phyloP scores from a whole-genome alignment of 768 basidiomycete species.

The Hygrocybe coccinea region DNA sequence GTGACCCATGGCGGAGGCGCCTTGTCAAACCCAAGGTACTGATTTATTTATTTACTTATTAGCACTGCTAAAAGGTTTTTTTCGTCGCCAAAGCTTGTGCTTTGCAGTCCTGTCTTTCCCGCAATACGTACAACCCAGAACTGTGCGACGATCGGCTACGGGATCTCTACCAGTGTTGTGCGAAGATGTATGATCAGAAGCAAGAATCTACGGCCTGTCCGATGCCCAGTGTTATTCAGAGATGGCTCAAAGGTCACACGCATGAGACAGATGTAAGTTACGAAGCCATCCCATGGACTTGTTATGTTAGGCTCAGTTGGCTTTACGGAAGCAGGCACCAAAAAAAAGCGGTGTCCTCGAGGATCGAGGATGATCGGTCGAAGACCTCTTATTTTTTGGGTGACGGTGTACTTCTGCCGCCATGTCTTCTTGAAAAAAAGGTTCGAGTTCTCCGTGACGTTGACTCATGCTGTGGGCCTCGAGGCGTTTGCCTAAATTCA shows the following conservation, averaged over 20 bases:
- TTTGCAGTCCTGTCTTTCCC: conserved; percentile 58
- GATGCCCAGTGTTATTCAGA: conserved; percentile 42
- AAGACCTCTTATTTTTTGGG: no score
- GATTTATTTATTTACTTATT: no score
- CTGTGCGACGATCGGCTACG: conserved; percentile 51
- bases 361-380: no score
- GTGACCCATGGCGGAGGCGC: no score
- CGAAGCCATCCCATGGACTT: background rate
- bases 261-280: background rate
- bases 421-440: no score
- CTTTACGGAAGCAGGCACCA: no score
- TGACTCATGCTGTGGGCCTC: no score
- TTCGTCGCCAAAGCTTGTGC: conserved; percentile 45
- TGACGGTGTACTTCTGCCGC: no score
- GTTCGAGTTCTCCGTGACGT: no score
- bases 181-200: conserved; percentile 46
- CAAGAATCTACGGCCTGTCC: conserved; percentile 60
- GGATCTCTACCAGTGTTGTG: conserved; percentile 59
- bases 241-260: conserved; percentile 57
- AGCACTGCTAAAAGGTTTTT: background rate
- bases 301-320: background rate
- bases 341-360: no score
- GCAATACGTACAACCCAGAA: conserved; percentile 60
- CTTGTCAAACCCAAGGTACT: background rate
- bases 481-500: no score